Conservation (phyloP, 495 filamentous ascomycete genomes). For the Melanomma pulvis-pyrius region DNA sequence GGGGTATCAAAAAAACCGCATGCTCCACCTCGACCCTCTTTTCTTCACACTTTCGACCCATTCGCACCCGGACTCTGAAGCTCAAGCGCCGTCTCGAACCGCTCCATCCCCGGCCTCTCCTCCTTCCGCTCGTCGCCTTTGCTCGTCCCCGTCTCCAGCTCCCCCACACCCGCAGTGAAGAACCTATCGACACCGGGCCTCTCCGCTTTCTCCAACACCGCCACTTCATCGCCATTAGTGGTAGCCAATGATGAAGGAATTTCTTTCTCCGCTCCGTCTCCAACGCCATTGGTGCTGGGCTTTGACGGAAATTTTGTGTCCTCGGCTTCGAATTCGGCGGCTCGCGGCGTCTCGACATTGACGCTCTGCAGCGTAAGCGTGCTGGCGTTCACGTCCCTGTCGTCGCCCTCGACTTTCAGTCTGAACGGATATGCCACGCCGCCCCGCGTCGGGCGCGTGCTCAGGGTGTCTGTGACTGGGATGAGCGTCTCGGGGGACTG, state of each 20-base stretch:
- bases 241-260: neutral
- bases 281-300: neutral
- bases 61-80: neutral
- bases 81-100: slow-evolving; percentile 31
- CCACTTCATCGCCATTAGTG: neutral
- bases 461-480: slow-evolving; percentile 23
- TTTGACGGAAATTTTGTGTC: neutral
- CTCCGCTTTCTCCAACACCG: slow-evolving; percentile 15
- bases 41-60: neutral
- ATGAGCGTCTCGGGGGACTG: slow-evolving; percentile 26
- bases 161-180: slow-evolving; percentile 25
- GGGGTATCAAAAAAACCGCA: slow-evolving; percentile 1
- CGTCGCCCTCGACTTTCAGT: slow-evolving; percentile 30
- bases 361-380: slow-evolving; percentile 32
- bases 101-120: slow-evolving; percentile 28
- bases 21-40: neutral
- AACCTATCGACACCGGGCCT: slow-evolving; percentile 34
- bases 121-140: neutral
- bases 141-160: neutral
- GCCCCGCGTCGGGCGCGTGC: slow-evolving; percentile 29
- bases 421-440: slow-evolving; percentile 39
- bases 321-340: neutral
- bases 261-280: neutral
- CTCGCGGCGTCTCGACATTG: neutral
- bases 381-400: slow-evolving; percentile 32